Conservation (phyloP, 2,329 filamentous ascomycete species). For the Mycogone perniciosa region DNA sequence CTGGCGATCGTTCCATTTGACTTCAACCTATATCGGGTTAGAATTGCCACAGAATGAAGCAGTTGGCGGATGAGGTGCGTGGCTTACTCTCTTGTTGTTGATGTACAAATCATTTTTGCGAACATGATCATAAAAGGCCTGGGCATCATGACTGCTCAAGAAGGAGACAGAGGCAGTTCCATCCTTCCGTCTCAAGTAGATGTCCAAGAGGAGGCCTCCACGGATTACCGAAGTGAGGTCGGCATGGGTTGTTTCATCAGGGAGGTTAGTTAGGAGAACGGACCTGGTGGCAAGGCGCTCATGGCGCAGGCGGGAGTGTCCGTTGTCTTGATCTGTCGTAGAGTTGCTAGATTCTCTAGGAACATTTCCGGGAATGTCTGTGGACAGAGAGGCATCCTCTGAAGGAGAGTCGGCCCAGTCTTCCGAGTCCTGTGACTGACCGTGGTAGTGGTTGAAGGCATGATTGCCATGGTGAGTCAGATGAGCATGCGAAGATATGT, state of each 20-base stretch:
- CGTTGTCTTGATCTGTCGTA: not conserved
- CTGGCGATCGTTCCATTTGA: conserved; percentile 66
- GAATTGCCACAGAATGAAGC: not conserved
- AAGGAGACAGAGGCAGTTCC: conserved; percentile 64
- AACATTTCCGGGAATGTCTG: not conserved
- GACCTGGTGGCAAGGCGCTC: conserved; percentile 46
- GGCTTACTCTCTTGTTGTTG: conserved; percentile 57
- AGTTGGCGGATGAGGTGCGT: not conserved
- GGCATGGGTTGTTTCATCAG: conserved; percentile 54
- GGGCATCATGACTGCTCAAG: conserved; percentile 55
- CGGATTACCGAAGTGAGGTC: conserved; percentile 61
- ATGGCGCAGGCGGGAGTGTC: not conserved
- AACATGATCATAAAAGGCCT: conserved; percentile 57
- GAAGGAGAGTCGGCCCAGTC: not conserved
- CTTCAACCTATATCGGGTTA: conserved; percentile 48
- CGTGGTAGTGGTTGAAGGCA: not conserved
- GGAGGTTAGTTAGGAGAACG: conserved; percentile 55
- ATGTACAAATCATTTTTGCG: conserved; percentile 63
- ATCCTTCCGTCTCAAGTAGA: conserved; percentile 56
- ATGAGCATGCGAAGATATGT: not conserved
- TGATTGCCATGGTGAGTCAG: not conserved
- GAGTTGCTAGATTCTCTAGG: not conserved
- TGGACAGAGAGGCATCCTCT: not conserved
- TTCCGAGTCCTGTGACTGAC: not conserved
- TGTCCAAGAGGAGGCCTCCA: conserved; percentile 64